Base-by-base conservation (phyloP, 306 rosid genomes). In the Ziziphus jujuba region DNA sequence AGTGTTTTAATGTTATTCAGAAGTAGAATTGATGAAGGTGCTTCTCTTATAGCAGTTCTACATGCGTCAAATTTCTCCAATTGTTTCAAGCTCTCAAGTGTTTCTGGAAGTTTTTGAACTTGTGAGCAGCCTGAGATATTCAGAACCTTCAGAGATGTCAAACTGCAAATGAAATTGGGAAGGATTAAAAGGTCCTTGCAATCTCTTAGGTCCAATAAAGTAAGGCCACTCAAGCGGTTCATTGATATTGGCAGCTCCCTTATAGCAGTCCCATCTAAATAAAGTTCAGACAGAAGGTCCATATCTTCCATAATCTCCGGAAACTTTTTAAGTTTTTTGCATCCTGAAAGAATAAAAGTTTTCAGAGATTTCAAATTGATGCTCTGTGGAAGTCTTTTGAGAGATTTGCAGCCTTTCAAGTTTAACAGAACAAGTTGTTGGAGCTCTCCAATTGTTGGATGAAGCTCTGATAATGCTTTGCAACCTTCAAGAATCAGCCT, bases 291-390 rank as follows among this genome's bases (percentile, higher is more conserved):
- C 50, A 75, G 54, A 23, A 16, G 14, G 6, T 68, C 8, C 70
- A 75, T 75, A 19, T 68, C 12, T 61, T 65, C 74, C 53, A 14
- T 4, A 47, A 75, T 69, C 61, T 68, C 52, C 4, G 79, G 79
- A 55, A 75, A 75, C 14, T 35, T 31, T 11, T 9, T 34, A 22
- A 75, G 56, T 3, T 47, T 55, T 15, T 65, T 61, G n/a, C 76
- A 76, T 23, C 52, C 68, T 0, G 72, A 71, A 17, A 76, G 59
- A 57, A 33, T 53, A 11, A 70, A 48, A 6, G 6, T n/a, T 28
- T 20, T 5, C 7, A 76, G 71, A 5, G 75, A 70, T 50, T 59
- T 58, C 71, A 63, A 36, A 43, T 59, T 24, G 44, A 68, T 40
- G 48, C 17, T 33, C 7, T 59, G 6, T 1, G 74, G 60, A 47